Base-by-base conservation (phyloP, 2,329 filamentous ascomycete genomes). In the Cordyceps fumosorosea region DNA sequence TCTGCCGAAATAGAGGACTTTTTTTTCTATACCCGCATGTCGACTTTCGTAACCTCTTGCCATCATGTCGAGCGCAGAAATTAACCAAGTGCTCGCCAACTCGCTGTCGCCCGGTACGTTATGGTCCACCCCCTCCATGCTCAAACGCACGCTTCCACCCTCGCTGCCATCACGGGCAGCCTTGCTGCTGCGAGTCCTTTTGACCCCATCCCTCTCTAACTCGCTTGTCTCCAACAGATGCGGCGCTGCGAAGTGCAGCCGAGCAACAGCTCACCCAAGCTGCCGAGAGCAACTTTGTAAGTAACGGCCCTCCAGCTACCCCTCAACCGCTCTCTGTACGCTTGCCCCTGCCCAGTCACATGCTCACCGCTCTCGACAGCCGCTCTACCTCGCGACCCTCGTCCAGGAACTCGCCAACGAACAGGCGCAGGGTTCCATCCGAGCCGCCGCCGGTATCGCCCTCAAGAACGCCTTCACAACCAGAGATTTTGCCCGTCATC, bases 381-480 rank as follows among this genome's bases (percentile, higher is more conserved):
- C 95, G 71, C 86, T 89, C 77, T 99, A 99, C 79, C 87, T 98
- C 68, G 87, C 89, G 68, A 95, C 92, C 66, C 89, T 99, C 73
- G 93, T 95, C 68, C 89, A 91, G 78, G 91, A 96, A 78, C 87
- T 99, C 72, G 92, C 93, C 74, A 96, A 97, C 78, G 93, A 98
- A 73, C 84, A 85, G 69, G 88, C 89, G 68, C 83, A 90, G 73
- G 84, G 89, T 67, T 85, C 91, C 73, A 95, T 97, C 74, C 89
- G 95, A 83, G 89, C 91, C 69, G 93, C 95, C 69, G 95, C 95
- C 70, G 95, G 93, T 86, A 86, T 99, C 70, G 93, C 95, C 69
- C 83, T 99, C 73, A 99, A 99, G 81, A 99, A 99, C 83, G 90
- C 95, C 71, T 98, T 99, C 81, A 91, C 91, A 73, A 90, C 93